Percentiles rank a stretch among this genome's conserved stretches.
Evolutionary conservation across 2,329 filamentous ascomycete species (phyloP).

Genomic region (Zasmidium angulare): DNA sequence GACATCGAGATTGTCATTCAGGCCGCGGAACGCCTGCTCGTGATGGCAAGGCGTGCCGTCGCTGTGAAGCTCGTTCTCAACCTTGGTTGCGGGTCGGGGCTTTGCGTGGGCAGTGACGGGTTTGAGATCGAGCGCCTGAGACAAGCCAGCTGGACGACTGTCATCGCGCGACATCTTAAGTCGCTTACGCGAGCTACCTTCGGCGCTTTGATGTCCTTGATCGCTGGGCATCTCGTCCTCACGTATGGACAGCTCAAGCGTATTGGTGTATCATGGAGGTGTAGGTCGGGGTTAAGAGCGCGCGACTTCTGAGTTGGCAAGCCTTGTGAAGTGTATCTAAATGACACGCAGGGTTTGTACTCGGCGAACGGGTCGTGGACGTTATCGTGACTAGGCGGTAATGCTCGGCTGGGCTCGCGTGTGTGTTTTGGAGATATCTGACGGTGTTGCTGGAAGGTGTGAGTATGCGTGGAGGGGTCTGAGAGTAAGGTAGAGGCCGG

Average conservation of each 20-base stretch:
- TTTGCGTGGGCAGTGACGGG: conserved; percentile 8
- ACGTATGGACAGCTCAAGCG: background rate
- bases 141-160: conserved; percentile 11
- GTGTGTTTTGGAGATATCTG: too few species aligned
- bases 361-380: background rate
- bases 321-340: background rate
- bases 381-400: background rate
- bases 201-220: conserved; percentile 13
- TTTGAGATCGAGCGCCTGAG: background rate
- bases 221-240: conserved; percentile 15
- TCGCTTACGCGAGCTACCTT: conserved; percentile 26
- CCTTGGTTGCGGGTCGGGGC: background rate
- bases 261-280: background rate
- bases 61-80: background rate
- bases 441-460: too few species aligned
- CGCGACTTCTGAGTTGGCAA: background rate
- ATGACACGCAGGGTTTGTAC: background rate
- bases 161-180: conserved; percentile 23
- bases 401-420: background rate
- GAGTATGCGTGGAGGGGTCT: too few species aligned
- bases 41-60: conserved; percentile 20
- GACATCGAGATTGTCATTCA: conserved; percentile 56
- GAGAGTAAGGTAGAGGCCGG: too few species aligned
- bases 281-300: background rate
- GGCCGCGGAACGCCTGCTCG: conserved; percentile 24